A percentile compares a stretch with the other conserved stretches of the same genome.
Conservation (phyloP, 2,329 filamentous ascomycete genomes). For the Cladosporium sp. region DNA sequence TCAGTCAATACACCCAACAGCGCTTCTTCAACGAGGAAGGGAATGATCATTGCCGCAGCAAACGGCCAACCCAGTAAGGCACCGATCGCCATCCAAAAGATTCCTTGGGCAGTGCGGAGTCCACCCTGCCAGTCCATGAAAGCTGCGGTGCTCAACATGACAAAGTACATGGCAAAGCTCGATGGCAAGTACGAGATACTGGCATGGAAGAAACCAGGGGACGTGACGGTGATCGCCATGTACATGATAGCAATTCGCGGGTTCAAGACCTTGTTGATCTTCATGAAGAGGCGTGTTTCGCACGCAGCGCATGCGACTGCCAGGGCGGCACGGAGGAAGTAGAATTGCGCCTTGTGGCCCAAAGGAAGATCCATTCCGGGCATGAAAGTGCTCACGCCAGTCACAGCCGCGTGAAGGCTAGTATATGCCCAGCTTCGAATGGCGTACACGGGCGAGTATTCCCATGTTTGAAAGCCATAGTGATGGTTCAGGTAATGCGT, state of each 20-base stretch:
- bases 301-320: constrained; percentile 74
- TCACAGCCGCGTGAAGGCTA: constrained; percentile 63
- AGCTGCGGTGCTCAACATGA: constrained; percentile 77
- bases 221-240: constrained; percentile 69
- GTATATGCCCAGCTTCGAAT: constrained; percentile 96
- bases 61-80: constrained; percentile 94
- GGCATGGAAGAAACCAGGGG: constrained; percentile 90
- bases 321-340: constrained; percentile 72
- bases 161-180: constrained; percentile 94
- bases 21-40: constrained; percentile 76
- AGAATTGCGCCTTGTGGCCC: constrained; percentile 61
- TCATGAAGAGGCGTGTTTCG: constrained; percentile 76
- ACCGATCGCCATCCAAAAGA: constrained; percentile 86
- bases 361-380: constrained; percentile 8
- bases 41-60: constrained; percentile 72
- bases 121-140: constrained; percentile 89
- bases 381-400: neutral
- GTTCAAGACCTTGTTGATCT: constrained; percentile 72
- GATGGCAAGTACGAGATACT: constrained; percentile 84
- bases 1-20: constrained; percentile 48
- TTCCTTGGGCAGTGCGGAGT: constrained; percentile 73
- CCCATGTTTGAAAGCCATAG: constrained; percentile 95
- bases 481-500: constrained; percentile 90
- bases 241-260: constrained; percentile 83
- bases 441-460: constrained; percentile 92